phyloP scores from a whole-genome alignment of 148 eudicot species.

The Fagopyrum esculentum region DNA sequence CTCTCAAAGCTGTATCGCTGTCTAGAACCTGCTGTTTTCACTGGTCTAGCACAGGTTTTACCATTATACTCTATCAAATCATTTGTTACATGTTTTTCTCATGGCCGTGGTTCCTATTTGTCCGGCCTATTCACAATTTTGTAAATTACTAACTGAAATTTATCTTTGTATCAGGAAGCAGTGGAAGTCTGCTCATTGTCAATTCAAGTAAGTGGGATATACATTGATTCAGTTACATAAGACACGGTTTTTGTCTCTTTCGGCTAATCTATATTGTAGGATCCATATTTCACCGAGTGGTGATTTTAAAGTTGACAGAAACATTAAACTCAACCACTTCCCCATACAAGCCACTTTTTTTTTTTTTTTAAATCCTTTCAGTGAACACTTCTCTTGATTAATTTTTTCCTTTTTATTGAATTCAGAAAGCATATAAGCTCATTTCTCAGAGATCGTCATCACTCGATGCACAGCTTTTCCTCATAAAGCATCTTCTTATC shows the following conservation, averaged over 20 bases:
- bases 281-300: background rate
- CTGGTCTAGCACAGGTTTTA: slow-evolving; percentile 95
- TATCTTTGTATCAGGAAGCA: slow-evolving; percentile 64
- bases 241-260: background rate
- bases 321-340: background rate
- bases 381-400: background rate
- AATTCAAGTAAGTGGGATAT: slow-evolving; percentile 61
- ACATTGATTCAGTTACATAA: background rate
- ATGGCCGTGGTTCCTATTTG: background rate
- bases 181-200: slow-evolving; percentile 88
- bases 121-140: slow-evolving; percentile 14
- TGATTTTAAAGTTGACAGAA: background rate
- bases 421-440: slow-evolving; percentile 91
- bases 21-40: slow-evolving; percentile 82
- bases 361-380: background rate
- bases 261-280: background rate
- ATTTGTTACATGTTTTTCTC: background rate
- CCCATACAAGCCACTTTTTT: background rate
- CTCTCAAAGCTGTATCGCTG: slow-evolving; percentile 78
- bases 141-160: background rate
- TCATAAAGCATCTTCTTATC: slow-evolving; percentile 90
- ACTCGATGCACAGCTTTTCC: slow-evolving; percentile 93
- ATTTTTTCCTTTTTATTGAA: background rate
- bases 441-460: slow-evolving; percentile 68
- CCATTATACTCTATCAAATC: background rate